phyloP scores from a whole-genome alignment of 345 rosid species.

The Aquilaria yunnanensis region DNA sequence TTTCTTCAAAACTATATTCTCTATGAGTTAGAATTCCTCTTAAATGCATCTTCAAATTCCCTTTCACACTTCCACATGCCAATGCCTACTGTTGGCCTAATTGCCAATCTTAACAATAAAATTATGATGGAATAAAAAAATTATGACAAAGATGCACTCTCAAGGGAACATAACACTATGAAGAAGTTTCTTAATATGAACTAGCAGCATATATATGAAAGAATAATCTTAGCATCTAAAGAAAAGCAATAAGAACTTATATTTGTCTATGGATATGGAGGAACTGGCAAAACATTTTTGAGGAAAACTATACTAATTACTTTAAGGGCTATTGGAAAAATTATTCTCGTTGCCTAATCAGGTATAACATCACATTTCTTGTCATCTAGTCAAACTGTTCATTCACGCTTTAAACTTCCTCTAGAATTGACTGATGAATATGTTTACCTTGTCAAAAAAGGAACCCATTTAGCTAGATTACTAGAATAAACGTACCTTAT shows the following conservation, averaged over 20 bases:
- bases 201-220: neutral
- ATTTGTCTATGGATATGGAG: neutral
- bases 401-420: constrained; percentile 5
- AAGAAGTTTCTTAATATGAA: too few species aligned
- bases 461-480: neutral
- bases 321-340: neutral
- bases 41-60: too few species aligned
- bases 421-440: neutral
- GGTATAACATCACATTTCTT: neutral
- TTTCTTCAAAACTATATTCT: too few species aligned
- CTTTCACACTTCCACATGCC: too few species aligned
- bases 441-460: neutral
- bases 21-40: too few species aligned
- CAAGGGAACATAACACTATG: neutral
- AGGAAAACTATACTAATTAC: neutral
- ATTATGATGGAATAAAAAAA: too few species aligned
- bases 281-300: constrained; percentile 4
- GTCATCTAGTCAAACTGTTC: neutral
- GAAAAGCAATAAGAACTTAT: neutral
- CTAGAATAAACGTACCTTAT: neutral
- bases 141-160: too few species aligned
- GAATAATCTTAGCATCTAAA: neutral
- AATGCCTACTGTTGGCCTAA: too few species aligned
- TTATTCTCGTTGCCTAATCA: neutral
- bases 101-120: too few species aligned